phyloP scores from a whole-genome alignment of 169 alveolate genomes.

The Miamiensis avidus region DNA sequence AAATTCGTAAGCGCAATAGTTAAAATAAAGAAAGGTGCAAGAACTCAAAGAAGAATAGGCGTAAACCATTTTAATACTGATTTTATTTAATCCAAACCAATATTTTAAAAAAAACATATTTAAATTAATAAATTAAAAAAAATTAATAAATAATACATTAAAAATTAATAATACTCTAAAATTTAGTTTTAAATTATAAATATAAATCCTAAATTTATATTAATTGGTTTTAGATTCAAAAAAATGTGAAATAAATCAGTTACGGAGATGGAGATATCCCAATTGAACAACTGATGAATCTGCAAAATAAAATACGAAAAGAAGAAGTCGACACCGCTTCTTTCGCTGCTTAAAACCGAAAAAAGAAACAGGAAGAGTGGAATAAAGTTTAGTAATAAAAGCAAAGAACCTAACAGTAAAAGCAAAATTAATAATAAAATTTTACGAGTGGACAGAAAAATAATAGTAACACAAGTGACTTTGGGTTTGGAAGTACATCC shows the following conservation, averaged over 20 bases:
- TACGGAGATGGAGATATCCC: conserved; percentile 28
- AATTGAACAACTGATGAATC: conserved; percentile 5
- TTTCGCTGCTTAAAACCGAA: neutral
- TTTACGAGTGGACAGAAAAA: neutral
- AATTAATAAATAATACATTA: neutral
- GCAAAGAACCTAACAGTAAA: neutral
- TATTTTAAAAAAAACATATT: neutral
- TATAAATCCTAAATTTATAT: neutral
- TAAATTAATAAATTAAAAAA: neutral
- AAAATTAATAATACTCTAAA: neutral
- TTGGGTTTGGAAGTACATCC: no score
- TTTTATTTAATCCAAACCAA: no score
- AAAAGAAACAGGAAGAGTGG: neutral
- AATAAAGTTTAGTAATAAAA: neutral
- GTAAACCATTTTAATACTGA: neutral
- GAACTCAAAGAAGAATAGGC: neutral
- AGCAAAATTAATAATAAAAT: no score
- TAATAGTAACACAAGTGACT: no score
- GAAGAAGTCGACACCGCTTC: neutral
- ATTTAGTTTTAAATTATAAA: neutral
- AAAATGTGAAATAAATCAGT: neutral
- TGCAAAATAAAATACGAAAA: conserved; percentile 14
- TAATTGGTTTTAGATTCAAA: neutral
- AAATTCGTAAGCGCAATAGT: neutral
- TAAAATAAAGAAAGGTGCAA: neutral